phyloP scores from a whole-genome alignment of 2,329 filamentous ascomycete genomes.

The Orbilia brochopaga region DNA sequence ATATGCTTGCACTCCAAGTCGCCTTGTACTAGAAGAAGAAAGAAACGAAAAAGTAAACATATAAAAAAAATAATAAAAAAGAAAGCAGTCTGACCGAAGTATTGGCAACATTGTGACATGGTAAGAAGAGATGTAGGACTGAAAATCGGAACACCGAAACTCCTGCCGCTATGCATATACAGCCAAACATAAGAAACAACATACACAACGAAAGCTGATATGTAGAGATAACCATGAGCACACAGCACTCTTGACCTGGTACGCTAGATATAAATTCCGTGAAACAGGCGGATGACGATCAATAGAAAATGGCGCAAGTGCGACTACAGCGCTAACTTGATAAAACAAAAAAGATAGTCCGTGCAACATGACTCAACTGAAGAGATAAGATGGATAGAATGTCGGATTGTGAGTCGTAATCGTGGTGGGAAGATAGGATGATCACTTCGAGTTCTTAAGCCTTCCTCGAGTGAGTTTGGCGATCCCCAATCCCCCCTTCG shows the following conservation, averaged over 20 bases:
- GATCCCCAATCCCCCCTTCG: slow-evolving; percentile 40
- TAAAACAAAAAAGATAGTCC: background rate
- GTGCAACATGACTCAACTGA: background rate
- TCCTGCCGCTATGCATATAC: slow-evolving; percentile 45
- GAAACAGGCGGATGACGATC: too few relatives aligned
- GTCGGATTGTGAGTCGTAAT: background rate
- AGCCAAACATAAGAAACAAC: slow-evolving; percentile 5
- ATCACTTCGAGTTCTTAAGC: slow-evolving; percentile 35
- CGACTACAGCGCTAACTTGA: background rate
- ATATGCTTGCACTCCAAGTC: too few relatives aligned
- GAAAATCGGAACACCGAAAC: slow-evolving; percentile 8
- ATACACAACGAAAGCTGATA: background rate
- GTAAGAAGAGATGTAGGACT: too few relatives aligned
- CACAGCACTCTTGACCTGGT: too few relatives aligned
- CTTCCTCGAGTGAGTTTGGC: slow-evolving; percentile 35
- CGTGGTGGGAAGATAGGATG: background rate
- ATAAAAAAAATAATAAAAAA: too few relatives aligned
- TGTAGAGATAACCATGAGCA: background rate
- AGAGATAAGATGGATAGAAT: background rate
- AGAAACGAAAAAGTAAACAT: too few relatives aligned
- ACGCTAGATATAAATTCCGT: background rate
- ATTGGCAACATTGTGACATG: too few relatives aligned
- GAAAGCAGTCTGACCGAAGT: too few relatives aligned
- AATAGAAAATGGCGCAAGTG: too few relatives aligned
- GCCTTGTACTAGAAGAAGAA: too few relatives aligned